Conservation (phyloP, 495 filamentous ascomycete species). For the Trichoderma parareesei region DNA sequence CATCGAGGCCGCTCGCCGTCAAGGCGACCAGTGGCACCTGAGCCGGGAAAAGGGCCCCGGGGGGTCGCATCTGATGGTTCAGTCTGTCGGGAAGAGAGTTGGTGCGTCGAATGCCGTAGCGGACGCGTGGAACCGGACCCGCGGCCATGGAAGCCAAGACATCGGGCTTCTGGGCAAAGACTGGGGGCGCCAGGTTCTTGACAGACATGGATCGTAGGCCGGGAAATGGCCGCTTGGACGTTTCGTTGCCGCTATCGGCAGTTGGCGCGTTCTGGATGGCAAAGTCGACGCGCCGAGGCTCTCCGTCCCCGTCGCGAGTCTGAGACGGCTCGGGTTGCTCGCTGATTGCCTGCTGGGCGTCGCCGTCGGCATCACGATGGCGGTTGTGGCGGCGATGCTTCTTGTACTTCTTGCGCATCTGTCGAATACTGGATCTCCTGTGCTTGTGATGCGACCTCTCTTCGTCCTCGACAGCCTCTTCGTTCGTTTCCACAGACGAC, state of each 20-base stretch:
- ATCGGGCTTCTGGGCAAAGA: constrained; percentile 30
- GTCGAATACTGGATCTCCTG: constrained; percentile 14
- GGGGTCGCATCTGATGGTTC: constrained; percentile 33
- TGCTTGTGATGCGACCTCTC: constrained; percentile 20
- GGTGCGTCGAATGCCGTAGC: constrained; percentile 61
- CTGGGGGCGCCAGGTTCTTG: constrained; percentile 35
- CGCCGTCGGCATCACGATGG: not conserved
- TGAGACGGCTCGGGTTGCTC: constrained; percentile 22
- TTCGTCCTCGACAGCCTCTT: constrained; percentile 24
- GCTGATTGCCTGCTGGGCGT: constrained; percentile 23
- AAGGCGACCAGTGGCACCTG: constrained; percentile 28
- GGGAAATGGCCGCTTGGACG: constrained; percentile 30
- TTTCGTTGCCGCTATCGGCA: constrained; percentile 1
- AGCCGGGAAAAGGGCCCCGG: constrained; percentile 33
- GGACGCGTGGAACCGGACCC: constrained; percentile 44
- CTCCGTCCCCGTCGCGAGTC: constrained; percentile 18
- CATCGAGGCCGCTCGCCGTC: constrained; percentile 20
- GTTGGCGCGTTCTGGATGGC: constrained; percentile 17
- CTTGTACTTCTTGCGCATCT: constrained; percentile 2
- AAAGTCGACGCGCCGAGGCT: constrained; percentile 41
- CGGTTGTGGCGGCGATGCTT: not conserved
- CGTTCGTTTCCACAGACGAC: constrained; percentile 19
- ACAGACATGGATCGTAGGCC: constrained; percentile 34
- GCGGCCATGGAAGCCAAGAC: constrained; percentile 18
- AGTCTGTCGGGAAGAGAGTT: constrained; percentile 70